Conservation (phyloP, 495 filamentous ascomycete species). For the Letharia columbiana region DNA sequence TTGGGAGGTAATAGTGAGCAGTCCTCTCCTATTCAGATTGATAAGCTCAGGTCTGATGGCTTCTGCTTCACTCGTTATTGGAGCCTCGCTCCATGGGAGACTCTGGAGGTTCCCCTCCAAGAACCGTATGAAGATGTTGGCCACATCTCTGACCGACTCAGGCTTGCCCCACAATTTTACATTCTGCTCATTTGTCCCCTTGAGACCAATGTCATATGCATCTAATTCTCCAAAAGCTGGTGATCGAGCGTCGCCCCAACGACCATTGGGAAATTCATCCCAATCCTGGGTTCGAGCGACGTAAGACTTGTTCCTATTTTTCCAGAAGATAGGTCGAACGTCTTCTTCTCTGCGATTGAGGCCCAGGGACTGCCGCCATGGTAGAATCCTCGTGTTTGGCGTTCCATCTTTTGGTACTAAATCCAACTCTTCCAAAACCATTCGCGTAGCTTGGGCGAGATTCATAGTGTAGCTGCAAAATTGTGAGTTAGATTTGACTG, state of each 20-base stretch:
- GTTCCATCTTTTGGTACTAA: slow-evolving; percentile 61
- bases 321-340: slow-evolving; percentile 98
- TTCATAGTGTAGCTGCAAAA: slow-evolving; percentile 88
- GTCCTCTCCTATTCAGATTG: slow-evolving; percentile 70
- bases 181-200: slow-evolving; percentile 95
- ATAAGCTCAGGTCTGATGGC: slow-evolving; percentile 68
- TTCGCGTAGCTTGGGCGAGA: slow-evolving; percentile 83
- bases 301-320: slow-evolving; percentile 92
- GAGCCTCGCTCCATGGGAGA: slow-evolving; percentile 90
- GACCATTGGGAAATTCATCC: slow-evolving; percentile 98
- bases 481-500: slow-evolving; percentile 1
- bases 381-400: slow-evolving; percentile 73
- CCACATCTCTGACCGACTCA: slow-evolving; percentile 66
- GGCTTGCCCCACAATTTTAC: slow-evolving; percentile 92
- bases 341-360: slow-evolving; percentile 85
- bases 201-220: slow-evolving; percentile 87
- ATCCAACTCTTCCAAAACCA: slow-evolving; percentile 83
- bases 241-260: slow-evolving; percentile 96
- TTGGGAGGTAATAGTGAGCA: slow-evolving; percentile 97
- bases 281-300: slow-evolving; percentile 93
- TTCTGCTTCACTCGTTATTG: slow-evolving; percentile 73
- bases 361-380: slow-evolving; percentile 90
- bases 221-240: slow-evolving; percentile 97
- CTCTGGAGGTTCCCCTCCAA: slow-evolving; percentile 69
- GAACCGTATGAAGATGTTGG: slow-evolving; percentile 74